Evolutionary conservation across 2,329 filamentous ascomycete genomes (phyloP), one percentile per base, ranked within the genome.

Genomic region (Botrytis hyacinthi): DNA sequence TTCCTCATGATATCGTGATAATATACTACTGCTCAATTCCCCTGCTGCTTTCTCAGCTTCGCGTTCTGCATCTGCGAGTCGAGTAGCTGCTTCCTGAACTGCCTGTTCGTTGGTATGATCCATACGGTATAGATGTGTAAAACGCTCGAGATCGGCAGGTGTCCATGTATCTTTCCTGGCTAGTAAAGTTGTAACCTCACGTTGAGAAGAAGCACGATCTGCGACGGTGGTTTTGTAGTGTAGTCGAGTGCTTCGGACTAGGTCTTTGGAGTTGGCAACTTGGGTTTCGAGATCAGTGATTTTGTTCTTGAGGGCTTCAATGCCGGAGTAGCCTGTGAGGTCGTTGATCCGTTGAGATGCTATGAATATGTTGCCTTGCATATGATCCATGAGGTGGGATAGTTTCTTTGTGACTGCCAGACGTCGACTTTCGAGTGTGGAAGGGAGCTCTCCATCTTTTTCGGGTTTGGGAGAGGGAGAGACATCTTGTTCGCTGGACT

Each of bases 1-100:
- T 85, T 99, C 96, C 84, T 99, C 96, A 82, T 99, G 96, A 83
- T 99, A 99, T 75, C 97, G 90, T 75, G 92, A 92, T 70, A 98
- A 85, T 78, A 98, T 98, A 69, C 91, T 90, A 75, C 92, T 90
- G 81, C 92, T 95, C 71, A 99, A 85, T 78, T 91, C 88, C 70
- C 90, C 89, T 72, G 91, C 89, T 0, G 94, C 88, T 75, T 92
- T 91, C 83, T 97, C 93, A 75, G 97, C 90, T 46, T 93, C 89
- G 62, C 88, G 87, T 84, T 99, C 96, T 2, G 93, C 91, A 74
- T 90, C 87, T 26, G 90, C 90, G 40, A 98, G 87, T 22, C 87
- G 86, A 74, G 92, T 90, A 77, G 93, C 91, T 2, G 93, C 91
- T 73, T 88, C 86, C 40, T 87, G 85, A 48, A 98, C 95, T 46